These are phyloP conservation scores for Aspergillus conjunctus DNA, from an alignment of 495 filamentous ascomycete species.

Conservation along the genomic window DNA sequence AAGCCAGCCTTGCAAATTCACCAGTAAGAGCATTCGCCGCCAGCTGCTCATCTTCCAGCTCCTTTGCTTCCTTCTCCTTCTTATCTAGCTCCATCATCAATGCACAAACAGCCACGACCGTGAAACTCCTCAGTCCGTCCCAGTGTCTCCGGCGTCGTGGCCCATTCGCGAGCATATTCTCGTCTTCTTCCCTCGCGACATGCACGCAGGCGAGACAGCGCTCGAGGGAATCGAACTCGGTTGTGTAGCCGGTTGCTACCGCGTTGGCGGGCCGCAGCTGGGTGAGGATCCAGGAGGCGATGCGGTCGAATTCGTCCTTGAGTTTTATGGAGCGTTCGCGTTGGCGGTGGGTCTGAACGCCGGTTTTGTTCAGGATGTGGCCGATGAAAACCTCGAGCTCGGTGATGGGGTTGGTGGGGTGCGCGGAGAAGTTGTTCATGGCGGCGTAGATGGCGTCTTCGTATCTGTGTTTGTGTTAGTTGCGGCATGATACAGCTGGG, in stretches of 20 bases:
- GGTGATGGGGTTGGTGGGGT: conserved; percentile 57
- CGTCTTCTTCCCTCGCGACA: conserved; percentile 10
- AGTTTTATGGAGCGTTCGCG: conserved; percentile 60
- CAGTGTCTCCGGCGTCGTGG: not conserved
- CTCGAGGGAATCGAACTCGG: conserved; percentile 16
- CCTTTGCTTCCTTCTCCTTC: not conserved
- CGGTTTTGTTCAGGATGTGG: conserved; percentile 65
- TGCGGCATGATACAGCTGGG: not conserved
- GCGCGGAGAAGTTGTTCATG: conserved; percentile 60
- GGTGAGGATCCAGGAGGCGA: conserved; percentile 46
- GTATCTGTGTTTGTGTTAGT: conserved; percentile 53
- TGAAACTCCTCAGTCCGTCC: conserved; percentile 10
- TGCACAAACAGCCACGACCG: conserved; percentile 11
- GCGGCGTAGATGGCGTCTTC: conserved; percentile 59
- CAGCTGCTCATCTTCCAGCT: no score
- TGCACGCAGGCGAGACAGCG: conserved; percentile 26
- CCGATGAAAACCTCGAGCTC: conserved; percentile 81
- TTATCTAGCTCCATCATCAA: conserved; percentile 14
- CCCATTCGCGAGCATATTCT: not conserved
- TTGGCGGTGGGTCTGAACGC: conserved; percentile 59
- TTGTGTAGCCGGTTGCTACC: conserved; percentile 7
- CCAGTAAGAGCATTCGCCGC: no score
- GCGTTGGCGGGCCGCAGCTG: conserved; percentile 35
- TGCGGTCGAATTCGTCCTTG: conserved; percentile 60
- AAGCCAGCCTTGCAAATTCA: no score